Conservation (phyloP, 352 stramenopile species). For the Globisporangium megalacanthum region DNA sequence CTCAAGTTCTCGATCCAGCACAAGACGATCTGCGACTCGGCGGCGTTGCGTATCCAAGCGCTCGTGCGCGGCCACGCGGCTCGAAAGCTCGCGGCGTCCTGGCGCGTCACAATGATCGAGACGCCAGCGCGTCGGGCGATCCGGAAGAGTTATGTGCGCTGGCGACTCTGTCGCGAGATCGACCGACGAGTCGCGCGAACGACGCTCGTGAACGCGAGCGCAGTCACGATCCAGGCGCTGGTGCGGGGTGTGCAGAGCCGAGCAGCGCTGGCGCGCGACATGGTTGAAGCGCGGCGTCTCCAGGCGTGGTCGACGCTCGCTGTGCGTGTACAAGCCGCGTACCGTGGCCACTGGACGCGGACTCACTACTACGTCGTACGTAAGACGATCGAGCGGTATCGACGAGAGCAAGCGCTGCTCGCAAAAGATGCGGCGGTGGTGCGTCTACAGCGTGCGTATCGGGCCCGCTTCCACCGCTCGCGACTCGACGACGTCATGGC, state of each 20-base stretch:
- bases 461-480: conserved; percentile 57
- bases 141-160: conserved; percentile 41
- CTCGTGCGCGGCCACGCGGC: conserved; percentile 53
- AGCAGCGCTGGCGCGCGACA: conserved; percentile 19
- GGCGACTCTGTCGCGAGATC: conserved; percentile 39
- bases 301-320: conserved; percentile 31
- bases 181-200: conserved; percentile 23
- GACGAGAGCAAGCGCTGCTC: conserved; percentile 39
- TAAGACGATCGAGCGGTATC: conserved; percentile 61
- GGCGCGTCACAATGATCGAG: conserved; percentile 53
- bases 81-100: conserved; percentile 38
- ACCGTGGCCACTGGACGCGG: conserved; percentile 54
- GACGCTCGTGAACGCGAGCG: conserved; percentile 25
- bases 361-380: conserved; percentile 42
- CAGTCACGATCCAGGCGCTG: conserved; percentile 54
- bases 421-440: conserved; percentile 31
- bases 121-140: conserved; percentile 42
- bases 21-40: conserved; percentile 67
- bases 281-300: conserved; percentile 29
- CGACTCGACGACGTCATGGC: conserved; percentile 67
- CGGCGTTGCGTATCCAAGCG: conserved; percentile 63
- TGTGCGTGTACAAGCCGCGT: conserved; percentile 51
- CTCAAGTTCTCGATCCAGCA: conserved; percentile 73
- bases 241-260: conserved; percentile 46
- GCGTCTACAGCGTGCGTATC: conserved; percentile 50